Evolutionary conservation across 2,329 filamentous ascomycete species (phyloP).

Genomic region (Paracamarosporium sp.): DNA sequence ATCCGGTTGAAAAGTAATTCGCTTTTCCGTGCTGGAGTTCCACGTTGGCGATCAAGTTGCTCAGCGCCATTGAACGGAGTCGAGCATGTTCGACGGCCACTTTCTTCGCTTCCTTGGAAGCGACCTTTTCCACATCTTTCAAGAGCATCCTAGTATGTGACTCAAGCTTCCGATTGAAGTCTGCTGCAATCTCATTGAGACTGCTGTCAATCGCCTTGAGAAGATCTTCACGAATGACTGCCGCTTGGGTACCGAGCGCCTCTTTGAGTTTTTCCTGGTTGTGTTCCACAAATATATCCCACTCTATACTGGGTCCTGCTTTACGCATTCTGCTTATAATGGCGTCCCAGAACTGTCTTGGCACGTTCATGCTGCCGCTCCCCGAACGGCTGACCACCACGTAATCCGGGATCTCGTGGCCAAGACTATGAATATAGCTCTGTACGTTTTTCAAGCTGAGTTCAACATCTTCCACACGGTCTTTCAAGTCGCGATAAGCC

Average conservation of each 20-base stretch:
- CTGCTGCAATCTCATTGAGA: constrained; percentile 25
- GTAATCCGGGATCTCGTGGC: constrained; percentile 58
- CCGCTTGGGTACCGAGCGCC: constrained; percentile 26
- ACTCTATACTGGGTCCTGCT: constrained; percentile 52
- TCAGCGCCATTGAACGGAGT: constrained; percentile 37
- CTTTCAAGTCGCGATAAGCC: background rate
- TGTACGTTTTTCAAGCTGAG: constrained; percentile 20
- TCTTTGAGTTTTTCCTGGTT: constrained; percentile 52
- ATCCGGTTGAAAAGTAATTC: constrained; percentile 75
- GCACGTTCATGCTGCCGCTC: constrained; percentile 62
- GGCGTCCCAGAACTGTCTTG: constrained; percentile 70
- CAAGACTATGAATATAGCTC: constrained; percentile 23
- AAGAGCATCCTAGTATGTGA: constrained; percentile 24
- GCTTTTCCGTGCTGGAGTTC: constrained; percentile 51
- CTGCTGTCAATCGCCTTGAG: constrained; percentile 41
- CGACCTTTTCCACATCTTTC: constrained; percentile 22
- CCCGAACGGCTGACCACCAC: constrained; percentile 62
- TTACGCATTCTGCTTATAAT: constrained; percentile 62
- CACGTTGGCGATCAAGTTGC: constrained; percentile 39
- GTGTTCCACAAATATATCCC: constrained; percentile 61
- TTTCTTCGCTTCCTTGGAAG: constrained; percentile 33
- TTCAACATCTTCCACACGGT: constrained; percentile 15
- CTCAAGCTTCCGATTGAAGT: constrained; percentile 33
- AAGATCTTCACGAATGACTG: constrained; percentile 59
- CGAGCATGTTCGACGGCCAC: constrained; percentile 40